Evolutionary conservation across 305 asterid genomes (phyloP).

Genomic region (Plantago rigida): DNA sequence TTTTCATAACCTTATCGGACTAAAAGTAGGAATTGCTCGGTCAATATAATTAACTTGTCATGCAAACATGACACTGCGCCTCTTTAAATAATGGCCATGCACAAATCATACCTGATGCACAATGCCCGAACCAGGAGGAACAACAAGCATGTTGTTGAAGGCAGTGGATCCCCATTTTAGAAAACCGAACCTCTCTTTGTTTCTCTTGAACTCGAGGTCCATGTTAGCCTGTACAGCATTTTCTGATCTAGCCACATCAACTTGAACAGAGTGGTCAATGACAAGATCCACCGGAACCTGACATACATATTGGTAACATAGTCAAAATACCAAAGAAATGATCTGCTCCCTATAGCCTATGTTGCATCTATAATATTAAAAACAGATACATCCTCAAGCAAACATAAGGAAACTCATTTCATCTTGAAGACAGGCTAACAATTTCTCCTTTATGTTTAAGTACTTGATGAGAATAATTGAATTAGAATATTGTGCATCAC

Average conservation of each 20-base stretch:
- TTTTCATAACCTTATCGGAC: not conserved
- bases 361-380: not conserved
- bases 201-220: slow-evolving; percentile 71
- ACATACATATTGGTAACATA: not conserved
- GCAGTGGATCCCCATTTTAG: slow-evolving; percentile 88
- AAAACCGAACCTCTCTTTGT: slow-evolving; percentile 80
- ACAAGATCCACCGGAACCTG: slow-evolving; percentile 89
- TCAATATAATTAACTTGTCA: too few species aligned
- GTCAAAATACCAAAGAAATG: not conserved
- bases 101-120: slow-evolving; percentile 64
- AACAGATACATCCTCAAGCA: not conserved
- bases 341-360: too few species aligned
- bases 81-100: not conserved
- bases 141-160: slow-evolving; percentile 81
- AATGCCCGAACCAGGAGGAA: slow-evolving; percentile 93
- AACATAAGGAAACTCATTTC: not conserved
- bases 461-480: not conserved
- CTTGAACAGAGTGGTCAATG: slow-evolving; percentile 84
- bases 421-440: not conserved
- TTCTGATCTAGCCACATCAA: slow-evolving; percentile 59
- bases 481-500: not conserved
- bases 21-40: not conserved
- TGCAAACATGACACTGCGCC: not conserved
- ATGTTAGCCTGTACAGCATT: slow-evolving; percentile 64
- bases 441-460: not conserved